Base-by-base conservation (phyloP, 345 rosid species). In the Psidium guajava region DNA sequence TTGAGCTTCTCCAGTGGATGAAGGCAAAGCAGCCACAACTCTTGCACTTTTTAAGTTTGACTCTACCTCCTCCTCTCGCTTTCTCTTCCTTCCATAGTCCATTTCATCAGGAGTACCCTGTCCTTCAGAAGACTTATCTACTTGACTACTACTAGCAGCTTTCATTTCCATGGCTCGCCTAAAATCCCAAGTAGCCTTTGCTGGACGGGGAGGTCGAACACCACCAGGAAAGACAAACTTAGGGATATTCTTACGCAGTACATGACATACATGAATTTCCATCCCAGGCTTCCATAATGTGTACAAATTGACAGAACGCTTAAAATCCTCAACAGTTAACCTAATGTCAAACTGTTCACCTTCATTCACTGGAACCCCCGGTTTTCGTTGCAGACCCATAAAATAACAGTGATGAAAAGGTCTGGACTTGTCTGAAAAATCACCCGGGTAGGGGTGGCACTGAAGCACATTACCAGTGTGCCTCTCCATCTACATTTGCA, bases 351-450 rank as follows among this genome's bases (percentile, higher is more conserved):
- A 96, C 64, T 89, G 98, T 87, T 89, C 96, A 11, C 96, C 94
- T 90, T 91, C 99, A 86, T 91, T 91, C 83, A 88, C 95, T 44
- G 95, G 91, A 91, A 90, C 93, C 88, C 98, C 99, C 89, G 93
- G 98, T 88, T 93, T 97, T 54, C 98, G 95, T 86, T 97, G 99
- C 91, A 97, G 90, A 52, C 99, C 99, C 99, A 97, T 97, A 88
- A 96, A 97, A 89, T 94, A 96, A 32, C 92, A 92, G 90, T 93
- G 92, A 87, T 89, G 91, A 69, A 93, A 94, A 56, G 96, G 95
- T 85, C 87, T 94, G 9, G 95, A 90, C 90, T 92, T 85, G 84
- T 97, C 98, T 82, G 89, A 88, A 91, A 96, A 97, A 83, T 95
- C 95, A 47, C 95, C 92, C 28, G 99, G 99, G 86, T 96, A 96